phyloP scores from a whole-genome alignment of 2,329 filamentous ascomycete genomes.

The Pseudogymnoascus sp. region DNA sequence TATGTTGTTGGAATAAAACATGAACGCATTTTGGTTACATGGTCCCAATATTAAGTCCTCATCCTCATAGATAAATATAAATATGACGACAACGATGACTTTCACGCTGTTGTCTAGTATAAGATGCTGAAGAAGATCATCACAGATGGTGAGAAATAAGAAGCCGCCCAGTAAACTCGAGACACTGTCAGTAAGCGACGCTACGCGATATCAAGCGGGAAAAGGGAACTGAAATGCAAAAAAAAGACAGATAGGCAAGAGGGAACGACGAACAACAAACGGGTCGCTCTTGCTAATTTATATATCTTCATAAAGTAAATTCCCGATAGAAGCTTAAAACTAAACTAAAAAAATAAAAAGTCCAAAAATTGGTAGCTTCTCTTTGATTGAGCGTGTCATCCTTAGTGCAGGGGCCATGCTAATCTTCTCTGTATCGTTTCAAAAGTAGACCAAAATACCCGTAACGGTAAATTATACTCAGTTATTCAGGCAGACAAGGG shows the following conservation, averaged over 20 bases:
- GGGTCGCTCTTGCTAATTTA: too few relatives aligned
- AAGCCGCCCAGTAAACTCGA: neutral
- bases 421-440: conserved; percentile 56
- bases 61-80: neutral
- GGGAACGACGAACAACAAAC: too few relatives aligned
- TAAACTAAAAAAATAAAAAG: conserved; percentile 24
- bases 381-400: conserved; percentile 84
- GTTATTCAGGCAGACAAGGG: neutral
- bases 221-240: conserved; percentile 1
- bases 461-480: neutral
- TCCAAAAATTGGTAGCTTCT: conserved; percentile 63
- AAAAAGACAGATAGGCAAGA: conserved; percentile 8
- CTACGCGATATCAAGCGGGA: neutral
- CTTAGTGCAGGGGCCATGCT: conserved; percentile 86
- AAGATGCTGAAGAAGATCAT: neutral
- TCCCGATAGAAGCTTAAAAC: neutral
- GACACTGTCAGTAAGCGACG: neutral
- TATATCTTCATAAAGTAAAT: neutral
- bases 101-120: neutral
- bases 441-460: conserved; percentile 1
- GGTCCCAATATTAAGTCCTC: too few relatives aligned
- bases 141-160: neutral
- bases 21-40: too few relatives aligned
- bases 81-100: neutral
- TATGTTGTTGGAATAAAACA: too few relatives aligned